A percentile compares a stretch with the other conserved stretches of the same genome.
Conservation (phyloP, 805 yeast species). For the Komagataella pseudopastoris region DNA sequence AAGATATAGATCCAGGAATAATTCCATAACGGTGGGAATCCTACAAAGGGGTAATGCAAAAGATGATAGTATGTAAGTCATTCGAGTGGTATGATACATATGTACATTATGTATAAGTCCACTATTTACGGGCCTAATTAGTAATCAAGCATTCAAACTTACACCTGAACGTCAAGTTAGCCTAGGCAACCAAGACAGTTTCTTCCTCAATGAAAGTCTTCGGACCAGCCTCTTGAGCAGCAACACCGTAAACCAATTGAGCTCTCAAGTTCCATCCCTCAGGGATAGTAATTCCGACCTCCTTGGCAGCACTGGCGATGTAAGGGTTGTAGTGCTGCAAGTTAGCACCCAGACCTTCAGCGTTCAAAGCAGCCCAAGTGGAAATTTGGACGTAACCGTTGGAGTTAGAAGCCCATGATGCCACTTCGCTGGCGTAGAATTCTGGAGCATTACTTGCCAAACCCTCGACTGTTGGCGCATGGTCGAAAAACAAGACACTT, state of each 20-base stretch:
- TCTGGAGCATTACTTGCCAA: conserved; percentile 28
- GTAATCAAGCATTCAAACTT: too few species aligned
- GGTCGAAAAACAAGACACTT: conserved; percentile 30
- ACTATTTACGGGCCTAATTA: not conserved
- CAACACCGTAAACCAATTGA: conserved; percentile 37
- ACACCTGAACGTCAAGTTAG: not conserved
- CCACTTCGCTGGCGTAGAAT: conserved; percentile 27
- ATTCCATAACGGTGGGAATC: conserved; percentile 7
- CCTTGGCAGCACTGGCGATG: conserved; percentile 20
- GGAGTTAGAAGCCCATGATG: conserved; percentile 32
- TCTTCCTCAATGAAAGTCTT: conserved; percentile 26
- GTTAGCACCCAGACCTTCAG: conserved; percentile 33
- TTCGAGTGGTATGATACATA: not conserved
- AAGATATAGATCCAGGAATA: not conserved
- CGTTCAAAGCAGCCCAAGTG: conserved; percentile 33
- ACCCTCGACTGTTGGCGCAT: conserved; percentile 21
- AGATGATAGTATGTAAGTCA: not conserved
- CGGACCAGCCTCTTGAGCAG: conserved; percentile 18
- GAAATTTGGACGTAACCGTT: conserved; percentile 36
- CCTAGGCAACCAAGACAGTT: not conserved
- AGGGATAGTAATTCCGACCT: conserved; percentile 24
- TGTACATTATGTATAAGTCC: not conserved
- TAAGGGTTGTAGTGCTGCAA: conserved; percentile 39
- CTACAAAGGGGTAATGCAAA: conserved; percentile 18
- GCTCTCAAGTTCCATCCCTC: conserved; percentile 29